Conservation (phyloP, 116 monocot genomes). For the Thalassia testudinum region DNA sequence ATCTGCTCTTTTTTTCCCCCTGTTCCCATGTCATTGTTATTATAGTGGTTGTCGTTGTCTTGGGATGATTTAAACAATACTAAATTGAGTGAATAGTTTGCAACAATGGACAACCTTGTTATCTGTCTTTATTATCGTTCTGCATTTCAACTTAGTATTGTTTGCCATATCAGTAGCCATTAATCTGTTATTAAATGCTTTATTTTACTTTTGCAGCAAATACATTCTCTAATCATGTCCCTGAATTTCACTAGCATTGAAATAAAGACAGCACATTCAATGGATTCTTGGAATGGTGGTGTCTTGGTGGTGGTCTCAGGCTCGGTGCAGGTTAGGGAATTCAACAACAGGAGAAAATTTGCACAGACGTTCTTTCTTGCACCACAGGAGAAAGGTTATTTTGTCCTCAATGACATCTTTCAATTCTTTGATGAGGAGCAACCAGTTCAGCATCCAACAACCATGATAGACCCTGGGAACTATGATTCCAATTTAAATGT, state of each 20-base stretch:
- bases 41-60: too few relatives aligned
- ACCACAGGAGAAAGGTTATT: slow-evolving; percentile 90
- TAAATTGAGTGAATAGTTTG: too few relatives aligned
- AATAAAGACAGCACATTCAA: slow-evolving; percentile 67
- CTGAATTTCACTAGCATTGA: slow-evolving; percentile 72
- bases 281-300: slow-evolving; percentile 75
- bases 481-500: not conserved
- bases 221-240: slow-evolving; percentile 56
- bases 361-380: slow-evolving; percentile 91
- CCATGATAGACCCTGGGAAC: slow-evolving; percentile 6
- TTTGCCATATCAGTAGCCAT: too few relatives aligned
- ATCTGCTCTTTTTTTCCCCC: too few relatives aligned
- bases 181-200: too few relatives aligned
- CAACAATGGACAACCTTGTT: too few relatives aligned
- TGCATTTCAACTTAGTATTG: too few relatives aligned
- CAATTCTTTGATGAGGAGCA: slow-evolving; percentile 29
- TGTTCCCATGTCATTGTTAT: too few relatives aligned
- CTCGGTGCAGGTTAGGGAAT: slow-evolving; percentile 48
- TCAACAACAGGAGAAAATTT: slow-evolving; percentile 41
- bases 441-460: slow-evolving; percentile 8
- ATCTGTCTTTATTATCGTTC: too few relatives aligned
- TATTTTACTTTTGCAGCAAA: too few relatives aligned
- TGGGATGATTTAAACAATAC: too few relatives aligned
- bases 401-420: slow-evolving; percentile 77
- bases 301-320: slow-evolving; percentile 81